Evolutionary conservation across 106 monocot species (phyloP), one percentile per base, ranked within the genome.

Genomic region (Dendrobium nobile): DNA sequence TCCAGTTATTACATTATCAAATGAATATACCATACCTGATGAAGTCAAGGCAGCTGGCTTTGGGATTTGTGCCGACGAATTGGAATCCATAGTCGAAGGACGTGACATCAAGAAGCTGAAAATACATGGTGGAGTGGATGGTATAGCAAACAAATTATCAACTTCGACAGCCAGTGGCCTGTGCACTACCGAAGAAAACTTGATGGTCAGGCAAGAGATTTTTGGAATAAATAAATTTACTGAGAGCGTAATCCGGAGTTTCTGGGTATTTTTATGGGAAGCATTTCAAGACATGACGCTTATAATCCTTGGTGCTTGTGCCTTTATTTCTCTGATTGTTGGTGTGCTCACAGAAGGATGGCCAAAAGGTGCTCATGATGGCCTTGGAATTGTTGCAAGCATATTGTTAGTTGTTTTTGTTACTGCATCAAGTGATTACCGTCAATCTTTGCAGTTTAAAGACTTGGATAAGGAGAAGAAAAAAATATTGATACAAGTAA

Each of bases 381-480:
- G 87, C 58, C 73, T 87, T 75, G 87, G 87, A 40, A 87, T 87
- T 59, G 72, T 84, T 75, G 80, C 87, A 43, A 87, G 87, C 27
- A 87, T 87, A 22, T 78, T 87, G 9, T 44, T 87, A 22, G 87
- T 87, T 44, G 87, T 87, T 9, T 78, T 81, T 87, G 87, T 87
- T 27, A 87, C 84, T 13, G 84, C 84, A 17, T 84, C 82, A 13
- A 87, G 87, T 54, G 84, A 87, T 78, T 87, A 84, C 47, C 68
- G 78, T n/a, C 84, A 87, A 56, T 87, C 87, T 31, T 78, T 87
- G 37, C 87, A 87, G 67, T 87, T 87, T 78, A 87, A 84, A 54
- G 87, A 87, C 73, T 81, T 87, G 77, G 87, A 87, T 75, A 87
- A 84, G 67, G 87, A 87, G 73, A 87, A 87, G 73, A 87, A 84